Evolutionary conservation across 805 yeast genomes (phyloP).

Genomic region (Metschnikowia reukaufii): DNA sequence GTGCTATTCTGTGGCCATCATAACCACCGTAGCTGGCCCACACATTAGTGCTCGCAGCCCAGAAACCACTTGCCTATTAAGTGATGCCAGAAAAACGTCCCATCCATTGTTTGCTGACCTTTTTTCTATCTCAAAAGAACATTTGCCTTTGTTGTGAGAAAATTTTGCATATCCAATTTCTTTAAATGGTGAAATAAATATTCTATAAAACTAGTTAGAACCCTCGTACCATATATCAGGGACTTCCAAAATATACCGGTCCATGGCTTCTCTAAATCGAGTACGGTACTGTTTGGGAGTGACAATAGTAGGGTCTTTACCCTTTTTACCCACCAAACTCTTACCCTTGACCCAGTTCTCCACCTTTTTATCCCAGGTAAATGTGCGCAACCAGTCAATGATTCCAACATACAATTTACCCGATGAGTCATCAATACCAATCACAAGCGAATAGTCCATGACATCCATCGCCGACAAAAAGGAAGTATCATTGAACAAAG

Average conservation of each 20-base stretch:
- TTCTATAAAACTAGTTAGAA: constrained; percentile 4
- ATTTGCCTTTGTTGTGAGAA: too few species aligned
- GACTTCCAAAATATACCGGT: constrained; percentile 87
- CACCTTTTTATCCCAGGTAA: constrained; percentile 97
- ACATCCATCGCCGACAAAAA: constrained; percentile 96
- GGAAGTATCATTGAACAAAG: constrained; percentile 91
- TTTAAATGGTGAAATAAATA: background rate
- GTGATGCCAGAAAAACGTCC: background rate
- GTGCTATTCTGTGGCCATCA: background rate
- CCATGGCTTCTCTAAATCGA: constrained; percentile 97
- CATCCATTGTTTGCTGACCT: background rate
- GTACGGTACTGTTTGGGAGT: constrained; percentile 95
- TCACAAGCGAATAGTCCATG: constrained; percentile 95
- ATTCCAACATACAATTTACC: constrained; percentile 86
- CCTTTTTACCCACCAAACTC: constrained; percentile 77
- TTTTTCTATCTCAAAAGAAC: too few species aligned
- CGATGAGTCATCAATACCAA: constrained; percentile 75
- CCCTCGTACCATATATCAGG: constrained; percentile 69
- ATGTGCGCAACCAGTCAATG: constrained; percentile 89
- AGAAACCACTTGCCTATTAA: background rate
- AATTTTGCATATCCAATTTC: too few species aligned
- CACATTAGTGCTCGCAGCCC: background rate
- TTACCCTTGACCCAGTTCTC: constrained; percentile 99
- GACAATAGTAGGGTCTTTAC: constrained; percentile 93
- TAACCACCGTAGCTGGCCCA: background rate